Conservation (phyloP, 768 basidiomycete species). For the Suillus weaverae region DNA sequence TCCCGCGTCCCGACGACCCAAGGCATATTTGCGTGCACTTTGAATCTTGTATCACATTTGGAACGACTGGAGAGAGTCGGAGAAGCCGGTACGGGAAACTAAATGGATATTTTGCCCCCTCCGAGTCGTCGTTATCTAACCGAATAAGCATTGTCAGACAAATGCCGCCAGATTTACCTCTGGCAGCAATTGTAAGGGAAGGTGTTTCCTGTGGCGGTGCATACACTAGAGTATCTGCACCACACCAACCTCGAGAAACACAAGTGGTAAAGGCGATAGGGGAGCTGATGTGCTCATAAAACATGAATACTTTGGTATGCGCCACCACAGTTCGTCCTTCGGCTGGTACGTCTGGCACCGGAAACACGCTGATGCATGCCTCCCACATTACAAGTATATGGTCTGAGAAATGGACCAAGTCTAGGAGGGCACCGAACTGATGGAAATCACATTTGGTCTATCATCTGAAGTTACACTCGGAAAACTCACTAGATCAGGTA, state of each 20-base stretch:
- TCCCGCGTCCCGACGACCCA: slow-evolving; percentile 27
- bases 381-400: slow-evolving; percentile 31
- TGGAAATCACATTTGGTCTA: not conserved
- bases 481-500: slow-evolving; percentile 21
- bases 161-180: slow-evolving; percentile 13
- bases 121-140: slow-evolving; percentile 10
- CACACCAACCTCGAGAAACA: slow-evolving; percentile 9
- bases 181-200: slow-evolving; percentile 26
- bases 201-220: slow-evolving; percentile 1
- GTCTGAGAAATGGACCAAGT: slow-evolving; percentile 23
- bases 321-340: slow-evolving; percentile 23
- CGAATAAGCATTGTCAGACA: slow-evolving; percentile 26
- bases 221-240: not conserved
- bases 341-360: slow-evolving; percentile 20
- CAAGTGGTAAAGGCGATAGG: slow-evolving; percentile 31
- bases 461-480: not conserved
- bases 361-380: slow-evolving; percentile 25
- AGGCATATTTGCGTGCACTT: slow-evolving; percentile 22
- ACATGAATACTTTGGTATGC: slow-evolving; percentile 26
- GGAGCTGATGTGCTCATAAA: slow-evolving; percentile 22
- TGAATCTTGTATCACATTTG: not conserved
- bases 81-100: slow-evolving; percentile 24
- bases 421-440: slow-evolving; percentile 26
- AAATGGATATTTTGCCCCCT: not conserved
- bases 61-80: slow-evolving; percentile 14